Evolutionary conservation across 805 yeast species (phyloP).

Genomic region (Zygosaccharomyces rouxii): DNA sequence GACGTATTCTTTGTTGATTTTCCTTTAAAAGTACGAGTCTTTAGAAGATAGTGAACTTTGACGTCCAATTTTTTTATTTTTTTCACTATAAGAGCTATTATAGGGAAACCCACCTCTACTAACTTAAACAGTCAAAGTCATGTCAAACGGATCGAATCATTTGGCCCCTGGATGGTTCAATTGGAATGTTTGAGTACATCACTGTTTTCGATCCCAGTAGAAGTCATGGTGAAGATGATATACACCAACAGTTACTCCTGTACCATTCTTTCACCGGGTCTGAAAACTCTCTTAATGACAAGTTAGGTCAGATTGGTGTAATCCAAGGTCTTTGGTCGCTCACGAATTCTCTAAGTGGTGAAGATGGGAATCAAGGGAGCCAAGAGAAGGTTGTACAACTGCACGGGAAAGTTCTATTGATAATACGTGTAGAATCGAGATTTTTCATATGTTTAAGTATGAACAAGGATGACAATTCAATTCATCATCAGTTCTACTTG

Average conservation of each 20-base stretch:
- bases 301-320: conserved; percentile 40
- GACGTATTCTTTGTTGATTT: neutral
- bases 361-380: conserved; percentile 8
- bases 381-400: conserved; percentile 28
- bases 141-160: conserved; percentile 2
- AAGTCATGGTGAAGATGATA: conserved; percentile 31
- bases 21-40: neutral
- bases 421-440: conserved; percentile 28
- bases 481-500: conserved; percentile 27
- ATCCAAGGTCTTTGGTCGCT: conserved; percentile 40
- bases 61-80: conserved; percentile 1
- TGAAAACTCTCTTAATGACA: conserved; percentile 30
- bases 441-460: conserved; percentile 29
- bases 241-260: conserved; percentile 35
- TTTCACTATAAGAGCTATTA: neutral
- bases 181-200: conserved; percentile 27
- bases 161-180: neutral
- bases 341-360: conserved; percentile 18
- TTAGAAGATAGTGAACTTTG: neutral
- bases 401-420: conserved; percentile 27
- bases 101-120: neutral
- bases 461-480: conserved; percentile 12
- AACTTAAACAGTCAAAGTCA: conserved; percentile 3
- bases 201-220: conserved; percentile 40
- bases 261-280: conserved; percentile 29